Evolutionary conservation across 2,329 filamentous ascomycete species (phyloP), one percentile per base, ranked within the genome.

Genomic region (Paecilomyces niveus): DNA sequence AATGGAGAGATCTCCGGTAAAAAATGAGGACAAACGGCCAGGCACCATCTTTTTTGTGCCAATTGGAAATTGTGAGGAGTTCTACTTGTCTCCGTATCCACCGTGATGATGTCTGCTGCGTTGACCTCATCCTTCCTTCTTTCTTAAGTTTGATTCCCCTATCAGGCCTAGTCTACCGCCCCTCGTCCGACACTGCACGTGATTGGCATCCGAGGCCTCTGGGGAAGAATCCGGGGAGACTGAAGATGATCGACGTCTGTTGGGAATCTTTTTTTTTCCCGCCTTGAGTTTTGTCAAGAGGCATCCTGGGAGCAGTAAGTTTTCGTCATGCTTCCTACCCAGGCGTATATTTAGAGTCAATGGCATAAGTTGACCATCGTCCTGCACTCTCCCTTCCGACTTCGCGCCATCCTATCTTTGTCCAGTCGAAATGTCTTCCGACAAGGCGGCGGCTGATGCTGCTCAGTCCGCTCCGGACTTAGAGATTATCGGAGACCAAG

Each of bases 401-500:
- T 52, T 21, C 50, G 15, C 45, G 22, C 22, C 49, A 22, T 18
- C 24, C 53, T 18, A 18, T 53, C 11, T 26, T 45, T 21, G 22
- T 22, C 13, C 22, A 22, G 10, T n/a, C 10, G 50, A 54, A 35
- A 72, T 75, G 72, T 59, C 72, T 53, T 63, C 69, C 53, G 67
- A 68, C 59, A 68, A 74, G 52, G 56, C 65, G 15, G 58, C 60
- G 9, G 53, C 68, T n/a, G 62, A 67, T 53, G 64, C 67, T 32
- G 66, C 70, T 54, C 67, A 70, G 26, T 85, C 85, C 54, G 86
- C 88, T 55, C 88, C 88, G n/a, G 88, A 91, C 72, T 79, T 92
- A 56, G 86, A 90, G 72, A 90, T 92, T 64, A 78, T 90, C 9
- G 88, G 88, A 63, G 85, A 89, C 68, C 80, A 87, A 67, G 84